These are phyloP conservation scores for Vicia villosa DNA, from an alignment of 306 rosid genomes.

Conservation along the genomic window DNA sequence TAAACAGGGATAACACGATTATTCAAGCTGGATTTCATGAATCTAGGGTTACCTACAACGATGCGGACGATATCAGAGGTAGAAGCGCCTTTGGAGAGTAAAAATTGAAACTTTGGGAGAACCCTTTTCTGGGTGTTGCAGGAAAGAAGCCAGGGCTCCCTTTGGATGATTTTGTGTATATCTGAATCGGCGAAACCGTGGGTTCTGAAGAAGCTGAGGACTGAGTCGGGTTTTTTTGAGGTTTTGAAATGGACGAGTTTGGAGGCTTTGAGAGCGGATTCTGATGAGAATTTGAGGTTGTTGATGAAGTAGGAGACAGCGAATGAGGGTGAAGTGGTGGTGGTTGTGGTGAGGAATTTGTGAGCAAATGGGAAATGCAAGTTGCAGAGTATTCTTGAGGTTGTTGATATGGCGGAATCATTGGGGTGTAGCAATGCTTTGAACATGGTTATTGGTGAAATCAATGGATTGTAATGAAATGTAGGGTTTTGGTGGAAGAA, in stretches of 20 bases:
- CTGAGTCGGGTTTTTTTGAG: conserved; percentile 16
- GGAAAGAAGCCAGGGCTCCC: not conserved
- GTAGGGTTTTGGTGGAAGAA: not conserved
- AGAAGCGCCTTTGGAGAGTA: conserved; percentile 38
- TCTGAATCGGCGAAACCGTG: conserved; percentile 8
- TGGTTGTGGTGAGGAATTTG: not conserved
- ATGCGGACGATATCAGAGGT: conserved; percentile 21
- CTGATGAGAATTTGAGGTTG: conserved; percentile 34
- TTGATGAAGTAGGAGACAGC: conserved; percentile 46
- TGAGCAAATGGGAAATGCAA: not conserved
- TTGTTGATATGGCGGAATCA: not conserved
- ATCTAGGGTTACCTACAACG: not conserved
- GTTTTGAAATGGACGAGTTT: not conserved
- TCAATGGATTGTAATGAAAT: not conserved
- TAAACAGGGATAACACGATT: conserved; percentile 21
- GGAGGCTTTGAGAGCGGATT: conserved; percentile 42
- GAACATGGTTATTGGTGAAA: not conserved
- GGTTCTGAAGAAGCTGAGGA: not conserved
- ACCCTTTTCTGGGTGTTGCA: not conserved
- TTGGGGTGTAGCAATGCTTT: not conserved
- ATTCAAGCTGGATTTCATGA: not conserved
- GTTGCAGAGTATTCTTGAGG: not conserved
- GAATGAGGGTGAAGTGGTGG: not conserved
- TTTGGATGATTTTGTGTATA: not conserved
- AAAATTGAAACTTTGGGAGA: conserved; percentile 40